Evolutionary conservation across 108 stramenopile species (phyloP), one percentile per base, ranked within the genome.

Genomic region (Skeletonema grethae): DNA sequence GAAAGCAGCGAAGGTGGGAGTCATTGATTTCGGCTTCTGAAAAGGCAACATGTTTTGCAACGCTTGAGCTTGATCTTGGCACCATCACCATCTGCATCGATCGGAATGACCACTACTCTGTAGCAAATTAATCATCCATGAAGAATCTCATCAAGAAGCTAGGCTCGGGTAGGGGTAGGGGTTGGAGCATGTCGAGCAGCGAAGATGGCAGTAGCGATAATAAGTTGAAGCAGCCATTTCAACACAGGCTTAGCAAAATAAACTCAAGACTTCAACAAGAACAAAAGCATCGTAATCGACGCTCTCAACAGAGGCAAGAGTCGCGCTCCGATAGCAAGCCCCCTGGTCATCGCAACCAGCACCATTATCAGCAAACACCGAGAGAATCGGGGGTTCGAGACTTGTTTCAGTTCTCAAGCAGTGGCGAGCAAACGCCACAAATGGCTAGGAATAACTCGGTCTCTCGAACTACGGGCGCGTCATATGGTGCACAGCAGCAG

Each of bases 61-160:
- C 25, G 25, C 25, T 28, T 28, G 25, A 28, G 25, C 25, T 28
- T 28, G 25, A 28, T 28, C 25, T 28, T 28, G 25, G 25, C 25
- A 28, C 25, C 1, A 1, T 0, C 25, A 28, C 1, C 25, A 28
- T 28, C 0, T 28, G 1, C 25, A 28, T 28, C 25, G 25, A 28
- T 28, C 25, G 25, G 25, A 28, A 28, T 28, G 25, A 28, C 11
- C 38, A 39, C 38, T 39, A 11, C 11, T 39, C 11, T 39, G 9
- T 9, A 39, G 9, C 2, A 10, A 43, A 43, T 53, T 0, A 53
- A 53, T 53, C 13, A 53, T 53, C 18, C 13, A 53, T 53, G 50
- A 53, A 53, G 50, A 53, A 53, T 22, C 18, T 53, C 50, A 53
- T 53, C 20, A 53, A 53, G 50, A 53, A 22, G n/a, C 50, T 53